Percentiles rank a stretch among this genome's conserved stretches.
These are phyloP conservation scores for Aspergillus neotritici DNA, from an alignment of 2,329 filamentous ascomycete genomes.

Conservation along the genomic window DNA sequence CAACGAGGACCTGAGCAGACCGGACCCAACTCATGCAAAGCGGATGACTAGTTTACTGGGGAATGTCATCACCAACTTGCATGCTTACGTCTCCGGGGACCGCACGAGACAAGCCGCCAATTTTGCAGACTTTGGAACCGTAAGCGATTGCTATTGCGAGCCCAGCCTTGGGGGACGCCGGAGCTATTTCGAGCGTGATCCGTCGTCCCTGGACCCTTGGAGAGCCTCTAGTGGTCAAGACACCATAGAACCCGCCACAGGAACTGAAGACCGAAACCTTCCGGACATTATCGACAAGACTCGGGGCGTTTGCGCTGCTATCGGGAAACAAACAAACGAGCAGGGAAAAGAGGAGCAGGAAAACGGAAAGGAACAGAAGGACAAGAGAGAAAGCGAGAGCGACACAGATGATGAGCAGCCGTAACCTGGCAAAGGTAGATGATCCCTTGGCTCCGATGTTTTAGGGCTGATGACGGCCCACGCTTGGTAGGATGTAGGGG, in stretches of 20 bases:
- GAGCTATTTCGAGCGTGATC: constrained; percentile 22
- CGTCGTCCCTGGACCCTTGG: constrained; percentile 5
- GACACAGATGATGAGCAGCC: not conserved
- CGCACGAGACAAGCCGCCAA: constrained; percentile 5
- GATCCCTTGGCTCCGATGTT: no score
- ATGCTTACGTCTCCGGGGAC: constrained; percentile 12
- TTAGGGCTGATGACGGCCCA: no score
- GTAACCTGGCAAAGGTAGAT: no score
- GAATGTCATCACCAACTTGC: constrained; percentile 18
- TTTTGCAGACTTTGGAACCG: constrained; percentile 16
- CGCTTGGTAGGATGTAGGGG: no score
- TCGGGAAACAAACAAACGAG: not conserved
- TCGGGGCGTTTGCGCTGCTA: not conserved
- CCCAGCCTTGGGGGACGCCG: constrained; percentile 9
- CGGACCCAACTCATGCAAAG: constrained; percentile 8
- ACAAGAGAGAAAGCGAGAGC: not conserved
- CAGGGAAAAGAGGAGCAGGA: not conserved
- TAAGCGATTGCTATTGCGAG: constrained; percentile 12
- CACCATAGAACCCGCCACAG: not conserved
- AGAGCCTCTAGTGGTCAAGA: not conserved
- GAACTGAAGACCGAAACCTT: not conserved
- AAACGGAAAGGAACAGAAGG: not conserved
- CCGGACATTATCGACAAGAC: no score
- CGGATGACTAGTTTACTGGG: constrained; percentile 18
- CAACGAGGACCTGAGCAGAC: not conserved